Evolutionary conservation across 2,329 filamentous ascomycete genomes (phyloP), one percentile per base, ranked within the genome.

Genomic region (Fusarium coicis): DNA sequence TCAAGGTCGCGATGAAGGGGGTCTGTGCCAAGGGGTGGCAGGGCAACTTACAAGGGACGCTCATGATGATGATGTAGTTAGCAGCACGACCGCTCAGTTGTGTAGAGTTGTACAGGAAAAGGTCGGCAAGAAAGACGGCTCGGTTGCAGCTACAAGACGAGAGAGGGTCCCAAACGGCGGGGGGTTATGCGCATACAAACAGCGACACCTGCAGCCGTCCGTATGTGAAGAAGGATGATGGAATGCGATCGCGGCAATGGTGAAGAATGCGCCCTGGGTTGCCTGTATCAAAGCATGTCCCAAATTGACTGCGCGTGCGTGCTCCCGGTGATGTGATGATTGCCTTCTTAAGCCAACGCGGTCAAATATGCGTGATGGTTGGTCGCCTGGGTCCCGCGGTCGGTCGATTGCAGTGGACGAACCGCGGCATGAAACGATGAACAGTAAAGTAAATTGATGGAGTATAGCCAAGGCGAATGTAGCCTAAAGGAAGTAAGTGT

Each of bases 331-430:
- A 36, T 49, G 57, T 11, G 55, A 46, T 30, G 60, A 66, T 56
- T 28, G 57, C 21, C 58, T 56, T 54, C 50, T 64, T 37, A 52
- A 56, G 60, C 50, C 53, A 71, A 77, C 74, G 72, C 77, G 77
- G 71, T 79, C 62, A 66, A 69, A 55, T 70, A 66, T 74, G 76
- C 56, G 66, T 54, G 68, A 74, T 73, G 66, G 68, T 75, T 74
- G 74, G 73, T 72, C 66, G 72, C 63, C 66, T 68, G 68, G 75
- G 66, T 70, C 66, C 75, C 60, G 74, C 70, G 70, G 70, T 70
- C 52, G 70, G 70, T 77, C 66, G 70, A 76, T 76, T 76, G 70
- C 63, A 74, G 66, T 72, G 68, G 75, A 66, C 66, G 66, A 70
- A 72, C 74, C 66, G 72, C 75, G 68, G 75, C 75, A 76, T 77